A percentile compares a stretch with the other conserved stretches of the same genome.
Conservation (phyloP, 2,329 filamentous ascomycete genomes). For the Alternaria gaisen region DNA sequence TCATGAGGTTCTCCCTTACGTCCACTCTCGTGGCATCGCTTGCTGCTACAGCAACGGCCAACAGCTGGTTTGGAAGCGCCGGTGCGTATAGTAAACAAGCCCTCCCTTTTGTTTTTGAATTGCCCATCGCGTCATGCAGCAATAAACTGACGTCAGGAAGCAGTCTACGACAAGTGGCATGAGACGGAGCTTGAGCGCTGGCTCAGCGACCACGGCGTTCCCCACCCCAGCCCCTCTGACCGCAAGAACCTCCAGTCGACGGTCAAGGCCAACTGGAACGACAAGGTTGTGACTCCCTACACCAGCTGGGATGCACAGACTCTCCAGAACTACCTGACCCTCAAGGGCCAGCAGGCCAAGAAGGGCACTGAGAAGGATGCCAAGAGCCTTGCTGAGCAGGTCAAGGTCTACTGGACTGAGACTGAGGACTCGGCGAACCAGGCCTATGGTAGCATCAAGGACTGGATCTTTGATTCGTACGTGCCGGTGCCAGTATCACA, state of each 20-base stretch:
- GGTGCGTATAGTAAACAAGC: conserved; percentile 65
- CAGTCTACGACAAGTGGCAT: conserved; percentile 99
- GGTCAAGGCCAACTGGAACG: conserved; percentile 90
- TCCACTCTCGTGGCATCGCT: conserved; percentile 76
- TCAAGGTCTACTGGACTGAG: conserved; percentile 79
- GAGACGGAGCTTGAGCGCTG: conserved; percentile 97
- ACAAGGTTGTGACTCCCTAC: conserved; percentile 77
- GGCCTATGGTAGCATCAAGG: conserved; percentile 76
- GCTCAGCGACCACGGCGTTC: conserved; percentile 90
- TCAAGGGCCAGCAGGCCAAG: conserved; percentile 75
- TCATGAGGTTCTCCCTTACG: conserved; percentile 79
- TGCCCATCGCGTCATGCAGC: background rate
- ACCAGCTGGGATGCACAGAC: conserved; percentile 77
- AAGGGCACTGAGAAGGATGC: conserved; percentile 72
- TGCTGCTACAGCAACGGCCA: conserved; percentile 75
- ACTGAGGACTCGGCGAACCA: conserved; percentile 78
- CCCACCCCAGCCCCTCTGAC: conserved; percentile 88
- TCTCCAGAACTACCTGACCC: conserved; percentile 72
- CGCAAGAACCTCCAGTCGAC: conserved; percentile 92
- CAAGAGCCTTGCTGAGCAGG: conserved; percentile 72
- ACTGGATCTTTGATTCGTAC: conserved; percentile 90
- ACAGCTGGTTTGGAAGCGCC: conserved; percentile 85
- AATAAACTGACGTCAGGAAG: conserved; percentile 33
- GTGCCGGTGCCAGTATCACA: background rate
- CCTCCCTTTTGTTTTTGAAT: conserved; percentile 7